Evolutionary conservation across 176 grass and related monocot genomes (phyloP), one percentile per base, ranked within the genome.

Genomic region (Aegilops longissima): DNA sequence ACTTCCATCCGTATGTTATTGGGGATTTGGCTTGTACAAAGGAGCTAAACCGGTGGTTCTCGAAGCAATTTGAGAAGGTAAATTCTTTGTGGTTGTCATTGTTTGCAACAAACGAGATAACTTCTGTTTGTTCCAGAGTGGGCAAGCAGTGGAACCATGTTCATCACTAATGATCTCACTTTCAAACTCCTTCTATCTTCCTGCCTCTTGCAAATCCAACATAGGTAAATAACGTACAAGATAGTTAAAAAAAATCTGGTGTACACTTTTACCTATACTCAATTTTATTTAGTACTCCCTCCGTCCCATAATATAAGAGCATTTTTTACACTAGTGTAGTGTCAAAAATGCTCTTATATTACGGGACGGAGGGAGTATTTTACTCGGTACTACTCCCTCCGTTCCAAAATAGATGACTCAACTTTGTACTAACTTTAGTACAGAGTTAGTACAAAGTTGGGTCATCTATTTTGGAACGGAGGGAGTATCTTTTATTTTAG

Each of bases 1-100:
- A 94, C 24, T 99, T 99, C 66, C 92, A 96, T 38, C 81, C 97
- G 56, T 98, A 94, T 80, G 83, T 87, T 88, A 70, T 93, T 86
- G 97, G 94, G 40, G 97, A 99, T 82, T 88, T 96, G 77, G 73
- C 92, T 73, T 96, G 97, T 70, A 91, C 89, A 21, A 99, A 94
- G 65, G 90, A 96, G 82, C 85, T 99, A 36, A 96, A 99, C 80
- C 82, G 87, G 39, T 99, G 90, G 93, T 99, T 96, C 67, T 96
- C 94, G 9, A 99, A 96, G 87, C 97, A 99, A 84, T 99, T 99
- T 80, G 91, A 96, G 82, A 99, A 96, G 93, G 97, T 99, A 90
- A 23, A 47, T 29, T 71, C 40, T 59, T 14, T 13, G 11, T 85
- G 24, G 2, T 8, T 77, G 27, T 38, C 34, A 70, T 76, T 86